Percentiles rank a stretch among this genome's conserved stretches.
Conservation (phyloP, 176 grass and related monocot genomes). For the Lolium perenne region DNA sequence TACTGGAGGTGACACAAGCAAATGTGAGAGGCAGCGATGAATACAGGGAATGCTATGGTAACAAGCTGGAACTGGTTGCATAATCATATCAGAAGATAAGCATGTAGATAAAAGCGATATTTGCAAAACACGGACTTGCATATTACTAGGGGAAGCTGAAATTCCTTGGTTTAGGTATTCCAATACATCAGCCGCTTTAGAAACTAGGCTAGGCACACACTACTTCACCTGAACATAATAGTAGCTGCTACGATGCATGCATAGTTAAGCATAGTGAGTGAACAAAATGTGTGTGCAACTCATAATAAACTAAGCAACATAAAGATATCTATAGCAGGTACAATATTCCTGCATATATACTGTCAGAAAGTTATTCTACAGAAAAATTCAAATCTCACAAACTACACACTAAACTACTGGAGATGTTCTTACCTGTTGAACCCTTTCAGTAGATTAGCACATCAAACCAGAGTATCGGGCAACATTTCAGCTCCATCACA, state of each 20-base stretch:
- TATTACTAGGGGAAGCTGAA: not conserved
- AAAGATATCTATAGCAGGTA: too few species aligned
- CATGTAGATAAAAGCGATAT: not conserved
- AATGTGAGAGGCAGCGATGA: not conserved
- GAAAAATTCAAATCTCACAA: not conserved
- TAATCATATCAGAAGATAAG: not conserved
- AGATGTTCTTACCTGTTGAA: not conserved
- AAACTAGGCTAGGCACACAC: not conserved
- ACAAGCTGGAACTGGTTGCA: not conserved
- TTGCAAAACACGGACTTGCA: not conserved
- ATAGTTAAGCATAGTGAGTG: not conserved
- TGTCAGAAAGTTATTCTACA: too few species aligned
- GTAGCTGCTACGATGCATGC: not conserved
- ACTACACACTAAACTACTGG: not conserved
- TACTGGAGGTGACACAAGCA: not conserved
- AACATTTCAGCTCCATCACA: not conserved
- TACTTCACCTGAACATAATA: not conserved
- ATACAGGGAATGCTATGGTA: not conserved
- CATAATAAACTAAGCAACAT: not conserved
- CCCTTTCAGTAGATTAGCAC: not conserved
- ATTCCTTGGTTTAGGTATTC: not conserved
- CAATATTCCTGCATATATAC: not conserved
- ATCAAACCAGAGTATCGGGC: not conserved
- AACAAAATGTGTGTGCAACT: not conserved
- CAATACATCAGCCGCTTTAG: not conserved